phyloP scores from a whole-genome alignment of 306 rosid genomes.

The Fragaria vesca region DNA sequence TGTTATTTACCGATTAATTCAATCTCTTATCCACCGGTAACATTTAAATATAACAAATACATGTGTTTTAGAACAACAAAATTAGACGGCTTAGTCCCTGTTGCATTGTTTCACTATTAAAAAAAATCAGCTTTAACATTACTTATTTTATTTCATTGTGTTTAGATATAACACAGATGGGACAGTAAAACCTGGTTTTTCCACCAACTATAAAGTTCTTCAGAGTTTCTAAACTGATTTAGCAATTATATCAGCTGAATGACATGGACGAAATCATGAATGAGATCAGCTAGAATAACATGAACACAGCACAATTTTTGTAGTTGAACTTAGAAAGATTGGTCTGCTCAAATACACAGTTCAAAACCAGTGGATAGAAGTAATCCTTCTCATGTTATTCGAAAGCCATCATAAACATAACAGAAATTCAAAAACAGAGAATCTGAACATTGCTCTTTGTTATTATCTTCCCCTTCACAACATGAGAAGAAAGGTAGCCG shows the following conservation, averaged over 20 bases:
- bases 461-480: conserved; percentile 36
- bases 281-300: not conserved
- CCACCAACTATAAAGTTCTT: not conserved
- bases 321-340: not conserved
- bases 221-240: not conserved
- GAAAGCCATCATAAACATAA: conserved; percentile 5
- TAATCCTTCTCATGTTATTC: conserved; percentile 13
- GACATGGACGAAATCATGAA: not conserved
- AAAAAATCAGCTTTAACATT: too few species aligned
- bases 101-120: too few species aligned
- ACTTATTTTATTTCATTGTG: too few species aligned
- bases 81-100: too few species aligned
- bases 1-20: too few species aligned
- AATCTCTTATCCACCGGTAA: too few species aligned
- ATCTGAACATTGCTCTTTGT: conserved; percentile 36
- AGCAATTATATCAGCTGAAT: not conserved
- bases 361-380: conserved; percentile 2
- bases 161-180: too few species aligned
- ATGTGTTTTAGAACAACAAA: too few species aligned
- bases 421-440: conserved; percentile 10
- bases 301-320: not conserved
- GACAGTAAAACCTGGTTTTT: not conserved
- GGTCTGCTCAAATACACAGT: conserved; percentile 1
- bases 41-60: too few species aligned
- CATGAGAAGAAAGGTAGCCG: conserved; percentile 21